phyloP scores from a whole-genome alignment of 1,139 yeast genomes.

The Debaryomyces subglobosus region DNA sequence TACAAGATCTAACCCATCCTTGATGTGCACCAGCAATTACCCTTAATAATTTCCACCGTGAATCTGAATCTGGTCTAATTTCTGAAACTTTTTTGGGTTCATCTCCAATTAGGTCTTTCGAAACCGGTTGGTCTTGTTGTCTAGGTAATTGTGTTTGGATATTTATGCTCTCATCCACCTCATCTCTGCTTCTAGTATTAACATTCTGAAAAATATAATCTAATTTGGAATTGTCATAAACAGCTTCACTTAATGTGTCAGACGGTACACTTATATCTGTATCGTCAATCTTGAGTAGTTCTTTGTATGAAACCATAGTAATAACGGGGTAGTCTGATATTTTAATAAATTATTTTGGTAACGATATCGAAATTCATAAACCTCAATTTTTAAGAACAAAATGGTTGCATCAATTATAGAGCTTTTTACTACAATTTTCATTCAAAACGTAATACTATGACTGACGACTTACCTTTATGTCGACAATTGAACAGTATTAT shows the following conservation, averaged over 20 bases:
- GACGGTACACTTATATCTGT: constrained; percentile 20
- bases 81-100: background rate
- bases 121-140: background rate
- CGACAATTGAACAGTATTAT: constrained; percentile 17
- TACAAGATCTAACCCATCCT: constrained; percentile 87
- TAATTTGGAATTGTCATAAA: constrained; percentile 33
- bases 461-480: background rate
- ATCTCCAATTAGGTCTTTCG: background rate
- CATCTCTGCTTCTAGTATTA: background rate
- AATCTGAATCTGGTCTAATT: background rate
- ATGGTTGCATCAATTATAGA: constrained; percentile 12
- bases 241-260: constrained; percentile 36
- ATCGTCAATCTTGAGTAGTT: constrained; percentile 8
- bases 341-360: background rate
- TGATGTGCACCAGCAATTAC: constrained; percentile 83
- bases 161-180: constrained; percentile 3
- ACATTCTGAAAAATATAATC: constrained; percentile 21
- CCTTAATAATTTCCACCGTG: constrained; percentile 64
- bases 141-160: background rate
- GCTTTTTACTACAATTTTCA: background rate
- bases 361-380: background rate
- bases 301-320: constrained; percentile 10
- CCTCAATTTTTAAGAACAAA: constrained; percentile 6
- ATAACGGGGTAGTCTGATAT: background rate
- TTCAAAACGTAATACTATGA: background rate